Conservation (phyloP, 1,139 yeast species). For the Suhomyces bribrorum region DNA sequence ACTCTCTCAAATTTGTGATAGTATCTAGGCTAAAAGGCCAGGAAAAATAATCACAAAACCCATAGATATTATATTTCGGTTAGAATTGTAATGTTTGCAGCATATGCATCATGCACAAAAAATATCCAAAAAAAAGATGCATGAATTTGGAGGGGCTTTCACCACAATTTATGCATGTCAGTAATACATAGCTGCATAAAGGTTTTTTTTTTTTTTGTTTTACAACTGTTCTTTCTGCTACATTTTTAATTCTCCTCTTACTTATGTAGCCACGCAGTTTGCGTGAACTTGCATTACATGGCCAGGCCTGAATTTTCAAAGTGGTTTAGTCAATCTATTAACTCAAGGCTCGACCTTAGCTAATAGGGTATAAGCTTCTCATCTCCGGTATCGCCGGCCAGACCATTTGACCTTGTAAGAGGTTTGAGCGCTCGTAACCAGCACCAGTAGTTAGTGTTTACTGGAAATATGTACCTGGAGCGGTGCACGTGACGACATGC, state of each 20-base stretch:
- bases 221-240: background rate
- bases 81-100: constrained; percentile 11
- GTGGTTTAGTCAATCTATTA: too few relatives aligned
- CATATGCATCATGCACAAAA: constrained; percentile 2
- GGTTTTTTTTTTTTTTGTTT: background rate
- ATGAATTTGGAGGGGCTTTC: background rate
- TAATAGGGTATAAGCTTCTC: too few relatives aligned
- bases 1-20: background rate
- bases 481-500: constrained; percentile 3
- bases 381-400: background rate
- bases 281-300: too few relatives aligned
- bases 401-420: too few relatives aligned
- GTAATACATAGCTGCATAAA: background rate
- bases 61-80: constrained; percentile 9
- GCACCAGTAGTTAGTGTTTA: background rate
- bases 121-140: background rate
- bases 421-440: background rate
- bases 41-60: constrained; percentile 5
- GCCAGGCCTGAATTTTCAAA: too few relatives aligned
- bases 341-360: too few relatives aligned
- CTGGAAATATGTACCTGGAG: constrained; percentile 9
- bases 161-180: constrained; percentile 2
- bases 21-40: constrained; percentile 6
- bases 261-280: too few relatives aligned
- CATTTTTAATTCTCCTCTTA: background rate